A percentile compares a stretch with the other conserved stretches of the same genome.
Conservation (phyloP, 345 rosid genomes). For the Arabidopsis arenosa region DNA sequence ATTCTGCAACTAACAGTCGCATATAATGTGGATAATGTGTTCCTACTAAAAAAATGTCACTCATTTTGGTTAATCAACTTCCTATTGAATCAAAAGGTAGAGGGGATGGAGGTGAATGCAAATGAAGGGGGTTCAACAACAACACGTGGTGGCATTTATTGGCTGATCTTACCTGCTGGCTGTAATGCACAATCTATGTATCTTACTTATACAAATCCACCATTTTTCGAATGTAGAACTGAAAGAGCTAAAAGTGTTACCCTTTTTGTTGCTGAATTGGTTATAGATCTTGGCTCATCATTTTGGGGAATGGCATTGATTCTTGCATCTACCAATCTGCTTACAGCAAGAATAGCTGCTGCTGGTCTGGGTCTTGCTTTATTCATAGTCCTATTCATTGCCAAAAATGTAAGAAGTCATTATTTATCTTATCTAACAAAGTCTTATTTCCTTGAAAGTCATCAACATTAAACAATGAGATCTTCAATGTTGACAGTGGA, state of each 20-base stretch:
- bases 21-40: slow-evolving; percentile 1
- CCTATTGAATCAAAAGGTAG: slow-evolving; percentile 64
- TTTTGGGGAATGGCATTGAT: slow-evolving; percentile 99
- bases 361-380: slow-evolving; percentile 82
- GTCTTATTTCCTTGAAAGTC: slow-evolving; percentile 14
- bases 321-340: slow-evolving; percentile 89
- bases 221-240: background rate
- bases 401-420: slow-evolving; percentile 74
- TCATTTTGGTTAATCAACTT: background rate
- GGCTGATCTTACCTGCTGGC: slow-evolving; percentile 98
- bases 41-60: background rate
- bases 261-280: slow-evolving; percentile 9
- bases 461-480: slow-evolving; percentile 21
- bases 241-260: slow-evolving; percentile 2
- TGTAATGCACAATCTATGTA: slow-evolving; percentile 56
- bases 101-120: slow-evolving; percentile 92
- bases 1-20: background rate
- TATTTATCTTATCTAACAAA: background rate
- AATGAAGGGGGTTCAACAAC: slow-evolving; percentile 94
- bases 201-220: slow-evolving; percentile 2
- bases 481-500: slow-evolving; percentile 67
- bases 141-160: slow-evolving; percentile 92
- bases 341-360: slow-evolving; percentile 91
- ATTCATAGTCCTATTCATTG: slow-evolving; percentile 80
- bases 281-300: slow-evolving; percentile 94